Evolutionary conservation across 148 eudicot species (phyloP), one percentile per base, ranked within the genome.

Genomic region (Fallopia convolvulus): DNA sequence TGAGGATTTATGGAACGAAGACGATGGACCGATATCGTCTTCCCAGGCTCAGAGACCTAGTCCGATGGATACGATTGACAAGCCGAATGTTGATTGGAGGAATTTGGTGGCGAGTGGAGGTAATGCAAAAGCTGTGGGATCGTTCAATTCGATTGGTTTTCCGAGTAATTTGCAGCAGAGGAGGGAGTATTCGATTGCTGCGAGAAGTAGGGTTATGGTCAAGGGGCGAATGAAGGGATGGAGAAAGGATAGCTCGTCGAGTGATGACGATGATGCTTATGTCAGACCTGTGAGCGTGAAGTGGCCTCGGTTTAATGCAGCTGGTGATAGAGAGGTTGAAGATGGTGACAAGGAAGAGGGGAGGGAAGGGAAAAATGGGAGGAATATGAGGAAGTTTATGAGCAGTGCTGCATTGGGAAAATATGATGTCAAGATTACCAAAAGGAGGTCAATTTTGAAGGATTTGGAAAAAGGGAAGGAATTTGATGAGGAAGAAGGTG

Each of bases 1-100:
- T 1, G 97, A 89, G 75, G 97, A 94, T 77, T 78, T 94, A 76
- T 94, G 99, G 99, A 94, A 90, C 65, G 90, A 87, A 9, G 83
- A 79, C 46, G 99, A 94, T 74, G 97, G 99, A 8, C 98, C 92
- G 1, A 72, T 84, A 5, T 76, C 75, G n/a, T 72, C 78, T 8
- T 70, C 83, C 0, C 33, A 20, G 30, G 72, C 44, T 20, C 21
- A 41, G 46, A 60, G 33, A 60, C 4, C 79, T 77, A 72, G 80
- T 47, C 72, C 74, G 40, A 60, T 8, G 18, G 58, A 81, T 72
- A 15, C 79, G 21, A 70, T 53, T 18, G 72, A 39, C 5, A 41
- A 79, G 30, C 61, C 81, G 30, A 81, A 83, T 0, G 78, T 86
- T 78, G 89, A 90, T 82, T 36, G 86, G 13, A 75, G 82, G 81